These are phyloP conservation scores for Zelonia costaricensis DNA, from an alignment of 208 protist genomes.

Conservation along the genomic window DNA sequence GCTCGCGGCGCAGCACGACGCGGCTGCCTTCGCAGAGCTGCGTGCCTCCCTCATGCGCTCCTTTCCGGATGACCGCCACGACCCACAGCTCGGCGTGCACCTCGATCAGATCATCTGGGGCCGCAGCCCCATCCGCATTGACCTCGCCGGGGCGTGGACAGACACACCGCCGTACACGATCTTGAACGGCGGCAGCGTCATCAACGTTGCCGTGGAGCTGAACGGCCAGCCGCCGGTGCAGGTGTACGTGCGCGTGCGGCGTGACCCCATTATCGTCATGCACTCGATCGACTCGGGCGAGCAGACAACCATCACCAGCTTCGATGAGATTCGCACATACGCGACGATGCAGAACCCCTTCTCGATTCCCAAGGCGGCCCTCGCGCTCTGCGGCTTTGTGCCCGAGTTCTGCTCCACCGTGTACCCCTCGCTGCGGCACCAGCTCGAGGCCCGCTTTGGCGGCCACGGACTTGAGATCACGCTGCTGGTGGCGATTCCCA, in stretches of 20 bases:
- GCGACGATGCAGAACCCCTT: slow-evolving; percentile 41
- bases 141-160: slow-evolving; percentile 65
- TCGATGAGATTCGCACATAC: slow-evolving; percentile 48
- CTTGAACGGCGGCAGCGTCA: slow-evolving; percentile 50
- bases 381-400: slow-evolving; percentile 55
- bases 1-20: slow-evolving; percentile 17
- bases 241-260: slow-evolving; percentile 39
- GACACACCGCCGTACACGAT: slow-evolving; percentile 69
- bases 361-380: slow-evolving; percentile 63
- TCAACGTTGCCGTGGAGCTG: slow-evolving; percentile 62
- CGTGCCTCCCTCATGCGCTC: slow-evolving; percentile 19
- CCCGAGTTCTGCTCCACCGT: slow-evolving; percentile 34
- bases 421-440: slow-evolving; percentile 38
- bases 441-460: slow-evolving; percentile 32
- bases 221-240: slow-evolving; percentile 56
- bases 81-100: slow-evolving; percentile 26
- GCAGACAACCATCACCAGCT: slow-evolving; percentile 25
- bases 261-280: slow-evolving; percentile 27
- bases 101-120: slow-evolving; percentile 55
- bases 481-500: slow-evolving; percentile 49
- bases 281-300: slow-evolving; percentile 47
- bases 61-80: slow-evolving; percentile 19
- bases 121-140: slow-evolving; percentile 51
- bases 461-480: slow-evolving; percentile 57
- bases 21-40: slow-evolving; percentile 24